Percentiles rank a stretch among this genome's conserved stretches.
These are phyloP conservation scores for Linderniella brevidens DNA, from an alignment of 257 asterid genomes.

Conservation along the genomic window DNA sequence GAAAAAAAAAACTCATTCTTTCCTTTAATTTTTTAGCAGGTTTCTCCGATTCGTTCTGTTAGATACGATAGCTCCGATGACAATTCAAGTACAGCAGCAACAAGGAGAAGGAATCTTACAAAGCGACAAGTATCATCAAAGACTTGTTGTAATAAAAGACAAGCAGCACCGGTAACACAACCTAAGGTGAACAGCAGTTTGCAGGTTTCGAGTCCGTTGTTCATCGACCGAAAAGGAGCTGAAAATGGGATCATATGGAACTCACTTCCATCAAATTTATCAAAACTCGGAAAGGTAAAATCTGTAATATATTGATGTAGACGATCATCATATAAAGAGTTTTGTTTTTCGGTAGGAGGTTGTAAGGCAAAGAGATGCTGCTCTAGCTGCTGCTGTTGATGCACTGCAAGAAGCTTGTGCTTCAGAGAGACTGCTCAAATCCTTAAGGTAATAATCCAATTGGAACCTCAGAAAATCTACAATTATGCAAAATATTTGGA, in stretches of 20 bases:
- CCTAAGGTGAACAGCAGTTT: conserved; percentile 15
- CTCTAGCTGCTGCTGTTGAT: conserved; percentile 48
- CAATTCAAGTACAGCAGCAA: conserved; percentile 17
- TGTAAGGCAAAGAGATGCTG: conserved; percentile 38
- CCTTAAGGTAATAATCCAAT: conserved; percentile 35
- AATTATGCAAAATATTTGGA: too few relatives aligned
- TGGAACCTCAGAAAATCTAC: too few relatives aligned
- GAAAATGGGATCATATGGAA: conserved; percentile 39
- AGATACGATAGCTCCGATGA: conserved; percentile 50
- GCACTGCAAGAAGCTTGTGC: conserved; percentile 75
- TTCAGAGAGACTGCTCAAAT: conserved; percentile 61
- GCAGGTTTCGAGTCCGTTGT: conserved; percentile 16
- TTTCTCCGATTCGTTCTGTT: conserved; percentile 44
- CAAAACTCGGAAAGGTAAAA: conserved; percentile 55
- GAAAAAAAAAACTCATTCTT: conserved; percentile 10
- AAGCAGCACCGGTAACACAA: conserved; percentile 16
- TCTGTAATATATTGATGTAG: not conserved
- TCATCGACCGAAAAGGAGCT: conserved; percentile 31
- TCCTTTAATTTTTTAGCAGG: conserved; percentile 21
- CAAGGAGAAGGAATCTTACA: conserved; percentile 14
- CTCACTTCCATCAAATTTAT: conserved; percentile 32
- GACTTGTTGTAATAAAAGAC: conserved; percentile 6
- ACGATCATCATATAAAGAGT: not conserved
- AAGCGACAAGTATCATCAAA: conserved; percentile 11
- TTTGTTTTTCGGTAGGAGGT: conserved; percentile 32